These are phyloP conservation scores for Cyclanthera cordifolia DNA, from an alignment of 306 rosid genomes.

Conservation along the genomic window DNA sequence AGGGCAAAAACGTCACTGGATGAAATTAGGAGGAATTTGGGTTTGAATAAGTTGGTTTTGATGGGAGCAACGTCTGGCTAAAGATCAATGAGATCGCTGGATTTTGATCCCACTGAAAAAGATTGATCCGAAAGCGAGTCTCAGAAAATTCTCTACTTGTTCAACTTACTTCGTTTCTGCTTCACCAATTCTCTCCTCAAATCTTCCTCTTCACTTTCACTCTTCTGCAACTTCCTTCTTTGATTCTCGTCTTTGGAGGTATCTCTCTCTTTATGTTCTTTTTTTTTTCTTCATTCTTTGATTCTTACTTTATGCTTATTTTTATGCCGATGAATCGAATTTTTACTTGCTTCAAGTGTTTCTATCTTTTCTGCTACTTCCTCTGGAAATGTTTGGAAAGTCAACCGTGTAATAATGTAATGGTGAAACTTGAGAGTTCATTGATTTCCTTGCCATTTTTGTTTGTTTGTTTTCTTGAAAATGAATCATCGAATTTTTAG, in stretches of 20 bases:
- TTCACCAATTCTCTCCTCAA: slow-evolving; percentile 2
- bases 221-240: slow-evolving; percentile 9
- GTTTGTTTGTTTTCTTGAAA: neutral
- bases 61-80: slow-evolving; percentile 1
- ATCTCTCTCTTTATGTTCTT: neutral
- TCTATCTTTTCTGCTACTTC: neutral
- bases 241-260: slow-evolving; percentile 7
- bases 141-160: neutral
- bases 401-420: neutral
- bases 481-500: neutral
- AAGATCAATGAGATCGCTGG: neutral
- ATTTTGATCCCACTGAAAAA: neutral
- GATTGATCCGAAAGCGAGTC: slow-evolving; percentile 13
- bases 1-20: neutral
- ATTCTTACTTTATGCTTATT: neutral
- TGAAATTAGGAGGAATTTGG: neutral
- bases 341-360: neutral
- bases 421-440: neutral
- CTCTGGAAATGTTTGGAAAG: neutral
- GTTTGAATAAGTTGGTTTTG: neutral
- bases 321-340: neutral
- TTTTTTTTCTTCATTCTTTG: neutral
- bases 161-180: neutral
- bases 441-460: neutral
- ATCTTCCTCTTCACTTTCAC: neutral